Evolutionary conservation across 2,329 filamentous ascomycete genomes (phyloP).

Genomic region (Colletotrichum abscissum): DNA sequence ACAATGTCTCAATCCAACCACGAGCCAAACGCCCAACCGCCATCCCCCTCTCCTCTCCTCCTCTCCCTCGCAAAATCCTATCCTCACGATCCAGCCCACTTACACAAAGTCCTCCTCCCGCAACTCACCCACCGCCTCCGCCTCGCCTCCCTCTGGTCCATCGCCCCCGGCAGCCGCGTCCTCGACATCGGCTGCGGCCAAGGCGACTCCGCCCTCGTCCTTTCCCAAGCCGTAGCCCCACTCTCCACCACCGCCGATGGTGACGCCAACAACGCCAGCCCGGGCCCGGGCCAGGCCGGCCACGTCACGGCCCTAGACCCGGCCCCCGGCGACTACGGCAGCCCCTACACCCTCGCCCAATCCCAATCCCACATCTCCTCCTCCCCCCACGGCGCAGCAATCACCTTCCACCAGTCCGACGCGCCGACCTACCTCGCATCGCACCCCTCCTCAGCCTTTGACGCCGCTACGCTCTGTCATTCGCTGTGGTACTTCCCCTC

Average conservation of each 20-base stretch:
- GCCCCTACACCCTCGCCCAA: constrained; percentile 30
- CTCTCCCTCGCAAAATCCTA: constrained; percentile 22
- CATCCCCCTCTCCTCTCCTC: not conserved
- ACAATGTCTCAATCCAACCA: constrained; percentile 15
- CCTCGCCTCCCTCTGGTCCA: constrained; percentile 30
- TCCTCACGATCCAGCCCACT: constrained; percentile 19
- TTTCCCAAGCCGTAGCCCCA: constrained; percentile 20
- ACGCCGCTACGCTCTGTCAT: constrained; percentile 26
- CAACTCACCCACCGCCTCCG: constrained; percentile 32
- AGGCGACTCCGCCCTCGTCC: constrained; percentile 32
- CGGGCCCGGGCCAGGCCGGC: not conserved
- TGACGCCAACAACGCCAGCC: not conserved
- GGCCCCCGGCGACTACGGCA: constrained; percentile 26
- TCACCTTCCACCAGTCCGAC: constrained; percentile 19
- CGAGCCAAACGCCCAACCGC: not conserved
- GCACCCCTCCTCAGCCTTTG: not conserved
- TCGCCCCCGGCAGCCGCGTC: constrained; percentile 16
- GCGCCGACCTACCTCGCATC: constrained; percentile 20
- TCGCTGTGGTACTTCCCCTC: constrained; percentile 34
- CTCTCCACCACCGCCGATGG: not conserved
- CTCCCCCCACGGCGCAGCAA: not conserved
- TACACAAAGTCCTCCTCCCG: constrained; percentile 21
- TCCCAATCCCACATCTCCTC: constrained; percentile 20
- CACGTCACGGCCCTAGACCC: constrained; percentile 31
- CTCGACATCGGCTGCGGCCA: constrained; percentile 37